These are phyloP conservation scores for Tylopilus rubrobrunneus DNA, from an alignment of 768 basidiomycete genomes.

Conservation along the genomic window DNA sequence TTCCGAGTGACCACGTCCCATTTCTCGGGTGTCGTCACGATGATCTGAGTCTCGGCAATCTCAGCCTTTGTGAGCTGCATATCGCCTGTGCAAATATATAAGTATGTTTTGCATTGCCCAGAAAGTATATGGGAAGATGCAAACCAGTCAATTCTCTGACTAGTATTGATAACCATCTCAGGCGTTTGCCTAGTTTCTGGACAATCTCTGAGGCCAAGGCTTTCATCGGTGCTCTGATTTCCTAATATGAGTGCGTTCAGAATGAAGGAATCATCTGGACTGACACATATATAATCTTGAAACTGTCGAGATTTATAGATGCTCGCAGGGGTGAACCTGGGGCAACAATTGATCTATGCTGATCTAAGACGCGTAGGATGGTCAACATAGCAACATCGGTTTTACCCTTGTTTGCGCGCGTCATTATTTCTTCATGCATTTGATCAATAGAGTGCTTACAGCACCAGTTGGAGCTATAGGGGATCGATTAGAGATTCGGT, in stretches of 20 bases:
- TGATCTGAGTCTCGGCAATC: conserved; percentile 93
- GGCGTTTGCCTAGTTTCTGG: conserved; percentile 83
- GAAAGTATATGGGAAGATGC: conserved; percentile 5
- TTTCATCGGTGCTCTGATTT: conserved; percentile 90
- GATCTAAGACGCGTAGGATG: conserved; percentile 82
- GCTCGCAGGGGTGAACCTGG: conserved; percentile 34
- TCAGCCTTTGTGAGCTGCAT: conserved; percentile 96
- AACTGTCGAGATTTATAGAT: conserved; percentile 63
- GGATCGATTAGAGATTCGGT: background rate
- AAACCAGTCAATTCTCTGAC: conserved; percentile 89
- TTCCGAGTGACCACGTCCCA: conserved; percentile 99
- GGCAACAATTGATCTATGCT: conserved; percentile 46
- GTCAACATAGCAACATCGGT: conserved; percentile 96
- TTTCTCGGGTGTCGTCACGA: conserved; percentile 98
- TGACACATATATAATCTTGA: conserved; percentile 97
- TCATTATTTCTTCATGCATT: conserved; percentile 3
- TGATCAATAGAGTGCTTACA: conserved; percentile 45
- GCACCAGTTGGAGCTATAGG: conserved; percentile 91
- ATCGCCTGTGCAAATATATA: conserved; percentile 48
- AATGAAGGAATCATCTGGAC: conserved; percentile 15
- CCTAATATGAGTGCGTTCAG: background rate
- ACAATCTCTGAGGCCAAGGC: conserved; percentile 95
- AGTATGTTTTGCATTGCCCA: background rate
- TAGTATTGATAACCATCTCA: conserved; percentile 82
- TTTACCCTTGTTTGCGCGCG: conserved; percentile 69